These are phyloP conservation scores for Rubroboletus pulcherrimus DNA, from an alignment of 768 basidiomycete species.

Conservation along the genomic window DNA sequence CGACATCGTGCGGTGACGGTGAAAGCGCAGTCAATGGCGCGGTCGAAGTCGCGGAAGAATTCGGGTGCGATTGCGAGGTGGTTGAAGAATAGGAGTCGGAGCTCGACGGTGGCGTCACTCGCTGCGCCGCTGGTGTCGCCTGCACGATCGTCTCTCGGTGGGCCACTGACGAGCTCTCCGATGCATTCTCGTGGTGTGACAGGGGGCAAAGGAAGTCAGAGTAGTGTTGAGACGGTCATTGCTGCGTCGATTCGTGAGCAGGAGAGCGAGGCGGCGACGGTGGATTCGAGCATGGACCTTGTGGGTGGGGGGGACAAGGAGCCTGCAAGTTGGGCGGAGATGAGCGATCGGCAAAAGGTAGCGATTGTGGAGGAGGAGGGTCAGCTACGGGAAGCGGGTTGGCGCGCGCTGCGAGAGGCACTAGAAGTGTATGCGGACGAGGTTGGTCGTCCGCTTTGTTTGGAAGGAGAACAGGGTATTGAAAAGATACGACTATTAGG, in stretches of 20 bases:
- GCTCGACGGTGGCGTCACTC: constrained; percentile 64
- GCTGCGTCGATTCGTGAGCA: constrained; percentile 46
- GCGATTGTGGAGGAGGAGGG: constrained; percentile 46
- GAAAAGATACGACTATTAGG: constrained; percentile 39
- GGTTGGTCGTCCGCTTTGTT: constrained; percentile 34
- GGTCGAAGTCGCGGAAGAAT: constrained; percentile 29
- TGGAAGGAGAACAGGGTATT: neutral
- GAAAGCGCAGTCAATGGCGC: constrained; percentile 29
- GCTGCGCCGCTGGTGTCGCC: constrained; percentile 37
- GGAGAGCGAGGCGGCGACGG: constrained; percentile 25
- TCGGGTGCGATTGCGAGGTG: constrained; percentile 18
- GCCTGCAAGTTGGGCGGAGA: constrained; percentile 25
- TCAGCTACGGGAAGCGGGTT: constrained; percentile 49
- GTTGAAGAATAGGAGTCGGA: constrained; percentile 48
- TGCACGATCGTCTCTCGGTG: constrained; percentile 12
- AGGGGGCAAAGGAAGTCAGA: constrained; percentile 51
- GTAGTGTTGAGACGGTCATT: constrained; percentile 70
- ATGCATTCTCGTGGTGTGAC: constrained; percentile 21
- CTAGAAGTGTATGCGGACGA: constrained; percentile 62
- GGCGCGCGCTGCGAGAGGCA: constrained; percentile 50
- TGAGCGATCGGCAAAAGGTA: constrained; percentile 20
- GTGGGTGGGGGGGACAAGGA: constrained; percentile 33
- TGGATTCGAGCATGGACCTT: constrained; percentile 18
- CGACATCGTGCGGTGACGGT: neutral
- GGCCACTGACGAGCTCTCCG: constrained; percentile 10